Base-by-base conservation (phyloP, 805 yeast genomes). In the Wickerhamiella cacticola region DNA sequence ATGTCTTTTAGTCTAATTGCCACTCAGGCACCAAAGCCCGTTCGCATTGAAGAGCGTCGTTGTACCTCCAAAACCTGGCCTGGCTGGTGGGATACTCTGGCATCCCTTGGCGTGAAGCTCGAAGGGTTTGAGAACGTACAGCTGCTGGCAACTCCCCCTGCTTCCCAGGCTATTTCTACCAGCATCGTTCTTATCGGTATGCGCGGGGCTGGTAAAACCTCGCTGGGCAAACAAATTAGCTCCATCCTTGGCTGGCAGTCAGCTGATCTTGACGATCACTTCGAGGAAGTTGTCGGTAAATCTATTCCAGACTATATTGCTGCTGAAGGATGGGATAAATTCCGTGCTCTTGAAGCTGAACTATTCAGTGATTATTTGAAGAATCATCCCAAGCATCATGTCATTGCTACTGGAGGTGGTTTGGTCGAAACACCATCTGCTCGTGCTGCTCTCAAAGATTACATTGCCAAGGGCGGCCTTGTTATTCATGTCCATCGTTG, bases 1-100 rank as follows among this genome's bases (percentile, higher is more conserved):
- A 92, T 92, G 98, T 83, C 95, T 49, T 82, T 92, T 65, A 84
- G 95, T 3, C 70, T 92, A 50, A 68, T 92, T 46, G 89, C 96
- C 3, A 86, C 94, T 29, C 70, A 84, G 57, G 73, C 76, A 44
- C 57, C 59, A 1, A 70, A 68, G 3, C 79, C 83, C 1, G 89
- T 82, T 1, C 69, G 78, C 53, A 78, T 92, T 50, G 77, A 80
- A 55, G 96, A 89, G 60, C 78, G 96, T 66, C 76, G 82, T 22
- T 86, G 96, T 62, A 94, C 96, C 1, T 94, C 89, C 49, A 92
- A 92, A 68, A 92, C 98, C 0, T 92, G 98, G 98, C 98, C 98
- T 18, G 97, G 96, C 33, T 92, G 98, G 98, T 92, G 98, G 98
- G 98, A 92, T 66, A 74, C 79, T 29, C 69, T 92, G 53, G 87